phyloP scores from a whole-genome alignment of 352 stramenopile species.

The Phytophthora sansomeana region DNA sequence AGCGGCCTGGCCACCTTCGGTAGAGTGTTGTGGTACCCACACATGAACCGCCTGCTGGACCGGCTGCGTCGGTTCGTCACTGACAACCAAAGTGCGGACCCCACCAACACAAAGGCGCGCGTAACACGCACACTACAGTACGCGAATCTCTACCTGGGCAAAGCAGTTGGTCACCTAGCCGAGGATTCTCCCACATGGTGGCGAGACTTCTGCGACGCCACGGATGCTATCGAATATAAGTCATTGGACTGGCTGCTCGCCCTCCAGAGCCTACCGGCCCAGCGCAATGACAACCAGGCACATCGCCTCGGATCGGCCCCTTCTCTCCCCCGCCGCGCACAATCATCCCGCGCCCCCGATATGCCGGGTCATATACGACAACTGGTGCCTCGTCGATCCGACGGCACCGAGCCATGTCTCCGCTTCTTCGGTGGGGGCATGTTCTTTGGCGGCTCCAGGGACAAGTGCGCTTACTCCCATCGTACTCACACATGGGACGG shows the following conservation, averaged over 20 bases:
- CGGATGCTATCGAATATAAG: background rate
- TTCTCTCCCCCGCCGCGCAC: background rate
- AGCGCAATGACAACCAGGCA: background rate
- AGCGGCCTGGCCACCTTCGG: no score
- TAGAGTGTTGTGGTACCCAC: no score
- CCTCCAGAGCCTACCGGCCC: background rate
- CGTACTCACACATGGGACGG: background rate
- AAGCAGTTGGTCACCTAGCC: slow-evolving; percentile 1
- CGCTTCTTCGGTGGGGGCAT: no score
- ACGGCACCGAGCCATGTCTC: background rate
- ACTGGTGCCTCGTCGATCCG: no score
- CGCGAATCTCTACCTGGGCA: slow-evolving; percentile 8
- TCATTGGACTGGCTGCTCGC: background rate
- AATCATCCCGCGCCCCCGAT: no score
- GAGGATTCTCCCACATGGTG: background rate
- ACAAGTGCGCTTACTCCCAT: background rate
- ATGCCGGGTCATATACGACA: no score
- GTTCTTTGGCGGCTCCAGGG: no score
- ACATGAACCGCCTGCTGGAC: no score
- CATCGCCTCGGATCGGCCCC: background rate
- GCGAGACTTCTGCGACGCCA: slow-evolving; percentile 1
- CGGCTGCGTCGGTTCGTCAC: no score
- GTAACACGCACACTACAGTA: slow-evolving; percentile 6
- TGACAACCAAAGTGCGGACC: no score
- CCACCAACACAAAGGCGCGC: background rate